Conservation (phyloP, 2,329 filamentous ascomycete genomes). For the Penicillium sp. region DNA sequence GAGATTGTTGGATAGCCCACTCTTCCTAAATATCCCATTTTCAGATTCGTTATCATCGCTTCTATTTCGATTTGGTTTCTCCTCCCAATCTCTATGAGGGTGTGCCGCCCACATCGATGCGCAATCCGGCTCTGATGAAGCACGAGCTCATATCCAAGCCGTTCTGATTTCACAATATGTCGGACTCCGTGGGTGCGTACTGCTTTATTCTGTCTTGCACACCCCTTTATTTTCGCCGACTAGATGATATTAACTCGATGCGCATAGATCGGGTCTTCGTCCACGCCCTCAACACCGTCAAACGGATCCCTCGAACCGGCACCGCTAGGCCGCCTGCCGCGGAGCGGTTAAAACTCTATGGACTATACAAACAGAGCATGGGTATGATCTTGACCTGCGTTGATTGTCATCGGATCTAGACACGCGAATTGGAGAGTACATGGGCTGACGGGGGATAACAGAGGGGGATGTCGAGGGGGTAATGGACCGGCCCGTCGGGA, state of each 20-base stretch:
- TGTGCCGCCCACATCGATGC: conserved; percentile 31
- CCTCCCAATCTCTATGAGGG: conserved; percentile 32
- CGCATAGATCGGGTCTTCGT: conserved; percentile 90
- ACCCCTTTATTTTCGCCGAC: not conserved
- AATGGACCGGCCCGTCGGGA: conserved; percentile 76
- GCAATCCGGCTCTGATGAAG: conserved; percentile 41
- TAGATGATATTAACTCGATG: not conserved
- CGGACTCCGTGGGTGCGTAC: conserved; percentile 53
- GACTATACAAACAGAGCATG: conserved; percentile 98
- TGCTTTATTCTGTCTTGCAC: not conserved
- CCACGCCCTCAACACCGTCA: conserved; percentile 97
- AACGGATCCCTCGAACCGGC: conserved; percentile 93
- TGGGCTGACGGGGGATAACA: conserved; percentile 32
- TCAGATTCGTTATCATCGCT: not conserved
- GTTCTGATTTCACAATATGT: conserved; percentile 41
- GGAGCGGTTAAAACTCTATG: conserved; percentile 91
- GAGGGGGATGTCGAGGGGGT: conserved; percentile 95
- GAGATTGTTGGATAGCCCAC: not conserved
- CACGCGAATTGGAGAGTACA: not conserved
- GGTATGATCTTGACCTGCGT: conserved; percentile 46
- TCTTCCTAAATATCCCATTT: not conserved
- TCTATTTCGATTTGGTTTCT: not conserved
- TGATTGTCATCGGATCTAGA: not conserved
- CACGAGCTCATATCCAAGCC: conserved; percentile 25
- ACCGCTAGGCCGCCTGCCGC: conserved; percentile 83